phyloP scores from a whole-genome alignment of 2,329 filamentous ascomycete genomes.

The Didymella pinodella region DNA sequence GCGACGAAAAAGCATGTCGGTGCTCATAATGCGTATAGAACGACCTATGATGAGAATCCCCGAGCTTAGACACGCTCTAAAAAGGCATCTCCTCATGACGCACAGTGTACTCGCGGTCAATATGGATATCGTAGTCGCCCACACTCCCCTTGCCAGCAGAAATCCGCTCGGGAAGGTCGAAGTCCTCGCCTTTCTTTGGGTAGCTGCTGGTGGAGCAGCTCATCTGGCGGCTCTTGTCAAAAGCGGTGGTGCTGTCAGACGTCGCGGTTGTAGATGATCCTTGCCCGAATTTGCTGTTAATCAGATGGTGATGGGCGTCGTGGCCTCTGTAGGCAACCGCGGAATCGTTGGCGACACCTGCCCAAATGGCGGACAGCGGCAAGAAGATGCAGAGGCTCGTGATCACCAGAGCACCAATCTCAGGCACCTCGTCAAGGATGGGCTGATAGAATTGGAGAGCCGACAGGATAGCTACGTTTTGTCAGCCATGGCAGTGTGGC shows the following conservation, averaged over 20 bases:
- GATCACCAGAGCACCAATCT: conserved; percentile 63
- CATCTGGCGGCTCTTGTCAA: conserved; percentile 32
- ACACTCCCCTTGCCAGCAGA: conserved; percentile 14
- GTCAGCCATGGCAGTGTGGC: conserved; percentile 28
- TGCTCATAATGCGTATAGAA: background rate
- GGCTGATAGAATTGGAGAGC: conserved; percentile 62
- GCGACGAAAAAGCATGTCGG: background rate
- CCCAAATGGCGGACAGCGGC: conserved; percentile 73
- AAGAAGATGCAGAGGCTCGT: conserved; percentile 69
- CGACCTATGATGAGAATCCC: background rate
- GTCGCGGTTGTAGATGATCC: conserved; percentile 15
- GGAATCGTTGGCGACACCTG: conserved; percentile 49
- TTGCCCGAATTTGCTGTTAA: conserved; percentile 35
- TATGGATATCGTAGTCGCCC: conserved; percentile 28
- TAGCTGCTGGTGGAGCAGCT: conserved; percentile 27
- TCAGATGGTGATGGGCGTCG: conserved; percentile 39
- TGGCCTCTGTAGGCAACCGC: conserved; percentile 29
- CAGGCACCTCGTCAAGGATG: conserved; percentile 57
- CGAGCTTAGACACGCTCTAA: conserved; percentile 8
- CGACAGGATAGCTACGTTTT: conserved; percentile 65
- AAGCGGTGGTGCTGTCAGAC: conserved; percentile 20
- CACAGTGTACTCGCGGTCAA: conserved; percentile 37
- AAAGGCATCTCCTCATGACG: conserved; percentile 23
- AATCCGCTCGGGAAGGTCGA: conserved; percentile 21
- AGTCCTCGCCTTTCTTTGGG: conserved; percentile 28